phyloP scores from a whole-genome alignment of 75 land plant genomes.

The Selaginella moellendorffii region DNA sequence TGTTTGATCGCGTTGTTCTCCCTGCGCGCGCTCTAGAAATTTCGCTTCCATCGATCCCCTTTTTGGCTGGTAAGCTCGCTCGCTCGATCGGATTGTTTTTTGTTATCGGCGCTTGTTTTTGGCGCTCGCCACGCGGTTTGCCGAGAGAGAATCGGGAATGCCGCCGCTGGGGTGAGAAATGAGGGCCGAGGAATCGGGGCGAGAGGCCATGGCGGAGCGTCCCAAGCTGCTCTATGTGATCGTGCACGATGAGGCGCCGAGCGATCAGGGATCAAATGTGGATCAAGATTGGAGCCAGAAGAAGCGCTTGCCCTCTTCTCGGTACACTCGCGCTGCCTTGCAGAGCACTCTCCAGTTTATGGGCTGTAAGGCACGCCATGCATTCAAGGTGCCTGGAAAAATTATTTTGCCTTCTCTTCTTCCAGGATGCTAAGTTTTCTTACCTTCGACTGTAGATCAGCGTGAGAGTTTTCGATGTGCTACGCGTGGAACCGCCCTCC shows the following conservation, averaged over 20 bases:
- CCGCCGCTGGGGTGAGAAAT: background rate
- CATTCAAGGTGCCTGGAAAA: conserved; percentile 99
- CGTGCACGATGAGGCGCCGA: conserved; percentile 43
- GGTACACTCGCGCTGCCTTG: conserved; percentile 68
- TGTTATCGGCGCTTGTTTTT: too few species aligned
- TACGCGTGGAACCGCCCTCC: conserved; percentile 24
- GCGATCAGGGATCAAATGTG: conserved; percentile 12
- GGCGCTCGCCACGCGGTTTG: too few species aligned
- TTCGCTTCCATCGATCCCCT: background rate
- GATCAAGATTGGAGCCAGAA: background rate
- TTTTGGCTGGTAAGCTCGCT: background rate
- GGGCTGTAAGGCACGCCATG: conserved; percentile 96
- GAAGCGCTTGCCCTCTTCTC: conserved; percentile 25
- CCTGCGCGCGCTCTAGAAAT: background rate
- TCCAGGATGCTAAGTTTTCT: too few species aligned
- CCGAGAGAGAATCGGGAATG: too few species aligned
- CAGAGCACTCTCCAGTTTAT: conserved; percentile 90
- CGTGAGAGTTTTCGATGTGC: conserved; percentile 56
- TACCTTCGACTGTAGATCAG: conserved; percentile 55
- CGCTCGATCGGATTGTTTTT: background rate
- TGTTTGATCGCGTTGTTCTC: background rate
- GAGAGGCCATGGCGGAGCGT: conserved; percentile 27
- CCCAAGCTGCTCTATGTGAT: conserved; percentile 55
- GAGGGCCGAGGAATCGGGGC: background rate
- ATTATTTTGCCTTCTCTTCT: too few species aligned